Conservation (phyloP, 2,329 filamentous ascomycete genomes). For the Pestalotiopsis sp. region DNA sequence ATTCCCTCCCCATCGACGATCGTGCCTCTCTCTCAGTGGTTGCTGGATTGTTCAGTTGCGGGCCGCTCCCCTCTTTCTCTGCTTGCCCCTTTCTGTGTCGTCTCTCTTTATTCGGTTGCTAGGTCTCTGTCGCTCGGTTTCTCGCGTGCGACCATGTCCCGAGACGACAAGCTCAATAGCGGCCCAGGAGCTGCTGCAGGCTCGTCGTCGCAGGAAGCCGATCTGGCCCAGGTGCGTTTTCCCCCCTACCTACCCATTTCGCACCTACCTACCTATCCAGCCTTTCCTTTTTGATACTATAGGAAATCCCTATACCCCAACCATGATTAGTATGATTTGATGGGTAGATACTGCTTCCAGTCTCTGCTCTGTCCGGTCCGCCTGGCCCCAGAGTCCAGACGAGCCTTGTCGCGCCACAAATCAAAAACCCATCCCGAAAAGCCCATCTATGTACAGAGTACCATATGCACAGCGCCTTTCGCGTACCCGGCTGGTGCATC, state of each 20-base stretch:
- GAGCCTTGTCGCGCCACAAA: not conserved
- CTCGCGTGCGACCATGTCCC: conserved; percentile 1
- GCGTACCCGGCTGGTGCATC: not conserved
- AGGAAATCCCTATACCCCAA: too few relatives aligned
- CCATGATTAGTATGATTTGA: too few relatives aligned
- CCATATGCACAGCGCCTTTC: not conserved
- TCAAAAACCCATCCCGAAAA: not conserved
- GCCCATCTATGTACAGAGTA: not conserved
- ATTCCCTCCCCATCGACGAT: not conserved
- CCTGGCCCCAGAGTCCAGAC: not conserved
- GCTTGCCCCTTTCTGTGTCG: not conserved
- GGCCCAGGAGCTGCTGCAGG: not conserved
- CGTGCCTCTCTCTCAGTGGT: not conserved
- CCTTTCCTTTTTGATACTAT: not conserved
- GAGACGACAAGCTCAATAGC: conserved; percentile 1
- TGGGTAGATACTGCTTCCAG: not conserved
- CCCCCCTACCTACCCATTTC: not conserved
- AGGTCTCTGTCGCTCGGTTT: not conserved
- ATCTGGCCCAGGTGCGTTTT: conserved; percentile 16
- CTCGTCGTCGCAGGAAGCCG: conserved; percentile 13
- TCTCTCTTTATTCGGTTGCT: not conserved
- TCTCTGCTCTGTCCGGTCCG: not conserved
- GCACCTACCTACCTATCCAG: not conserved
- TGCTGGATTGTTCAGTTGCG: not conserved
- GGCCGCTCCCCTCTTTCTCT: not conserved